Evolutionary conservation across 176 grass and related monocot genomes (phyloP).

Genomic region (Leersia perrieri): DNA sequence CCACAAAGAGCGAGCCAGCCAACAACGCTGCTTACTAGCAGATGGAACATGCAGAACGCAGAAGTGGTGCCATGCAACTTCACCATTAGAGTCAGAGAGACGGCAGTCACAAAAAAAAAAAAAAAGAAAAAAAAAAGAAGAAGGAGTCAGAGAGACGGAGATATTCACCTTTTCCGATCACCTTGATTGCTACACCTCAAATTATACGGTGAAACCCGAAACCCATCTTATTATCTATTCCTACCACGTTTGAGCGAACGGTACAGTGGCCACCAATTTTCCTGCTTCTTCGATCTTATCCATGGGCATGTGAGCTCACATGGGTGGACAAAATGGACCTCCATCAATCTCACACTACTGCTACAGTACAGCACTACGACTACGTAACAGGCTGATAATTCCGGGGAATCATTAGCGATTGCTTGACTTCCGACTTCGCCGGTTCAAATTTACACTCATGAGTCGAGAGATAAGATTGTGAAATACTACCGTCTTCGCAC

Average conservation of each 20-base stretch:
- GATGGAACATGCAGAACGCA: conserved; percentile 22
- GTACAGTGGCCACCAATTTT: no score
- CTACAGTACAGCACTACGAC: not conserved
- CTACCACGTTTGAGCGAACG: not conserved
- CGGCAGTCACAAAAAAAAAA: no score
- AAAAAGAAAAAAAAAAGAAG: no score
- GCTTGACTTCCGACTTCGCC: conserved; percentile 15
- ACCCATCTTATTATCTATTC: not conserved
- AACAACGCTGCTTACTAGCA: not conserved
- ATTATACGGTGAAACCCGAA: not conserved
- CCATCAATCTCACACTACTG: not conserved
- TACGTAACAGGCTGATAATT: not conserved
- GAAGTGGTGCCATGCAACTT: not conserved
- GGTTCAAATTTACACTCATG: not conserved
- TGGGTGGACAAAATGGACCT: conserved; percentile 32
- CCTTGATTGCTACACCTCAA: not conserved
- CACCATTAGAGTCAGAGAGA: no score
- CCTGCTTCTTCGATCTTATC: not conserved
- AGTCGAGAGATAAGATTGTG: not conserved
- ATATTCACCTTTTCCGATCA: not conserved
- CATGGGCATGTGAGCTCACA: conserved; percentile 41
- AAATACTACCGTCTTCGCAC: not conserved
- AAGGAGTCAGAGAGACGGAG: no score
- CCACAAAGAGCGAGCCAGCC: not conserved
- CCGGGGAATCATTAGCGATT: not conserved